Percentiles rank a stretch among this genome's conserved stretches.
phyloP scores from a whole-genome alignment of 164 flowering plant species.

The Tinospora cordifolia region DNA sequence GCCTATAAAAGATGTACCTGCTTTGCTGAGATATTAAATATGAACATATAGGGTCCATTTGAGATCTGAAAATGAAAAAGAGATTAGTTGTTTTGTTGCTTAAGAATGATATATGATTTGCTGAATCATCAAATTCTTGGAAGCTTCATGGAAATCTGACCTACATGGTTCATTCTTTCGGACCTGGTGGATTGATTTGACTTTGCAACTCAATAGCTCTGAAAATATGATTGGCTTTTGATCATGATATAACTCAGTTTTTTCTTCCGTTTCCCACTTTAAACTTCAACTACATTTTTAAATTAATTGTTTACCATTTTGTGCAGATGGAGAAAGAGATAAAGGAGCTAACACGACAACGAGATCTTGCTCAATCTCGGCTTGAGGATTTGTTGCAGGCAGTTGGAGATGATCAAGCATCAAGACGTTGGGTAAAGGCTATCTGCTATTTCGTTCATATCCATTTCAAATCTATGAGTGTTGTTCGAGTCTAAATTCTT shows the following conservation, averaged over 20 bases:
- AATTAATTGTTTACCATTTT: constrained; percentile 8
- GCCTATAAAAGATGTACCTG: too few relatives aligned
- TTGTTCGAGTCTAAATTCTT: constrained; percentile 3
- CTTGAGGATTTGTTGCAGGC: constrained; percentile 62
- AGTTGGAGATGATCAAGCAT: constrained; percentile 40
- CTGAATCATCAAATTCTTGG: too few relatives aligned
- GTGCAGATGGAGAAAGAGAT: constrained; percentile 86
- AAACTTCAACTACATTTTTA: too few relatives aligned
- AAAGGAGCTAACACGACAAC: constrained; percentile 56
- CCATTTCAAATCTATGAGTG: not conserved
- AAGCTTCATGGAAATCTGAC: too few relatives aligned
- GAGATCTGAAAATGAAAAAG: too few relatives aligned
- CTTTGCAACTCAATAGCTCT: not conserved
- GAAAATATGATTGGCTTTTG: not conserved
- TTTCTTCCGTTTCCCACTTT: not conserved
- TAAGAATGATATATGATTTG: too few relatives aligned
- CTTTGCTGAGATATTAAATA: too few relatives aligned
- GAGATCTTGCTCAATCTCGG: constrained; percentile 83
- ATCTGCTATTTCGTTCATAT: not conserved
- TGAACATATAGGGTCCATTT: too few relatives aligned
- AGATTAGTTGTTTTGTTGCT: too few relatives aligned
- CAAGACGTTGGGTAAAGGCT: constrained; percentile 36
- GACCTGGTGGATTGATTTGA: not conserved
- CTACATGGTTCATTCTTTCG: not conserved
- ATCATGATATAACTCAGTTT: not conserved